Evolutionary conservation across 106 monocot species (phyloP), one percentile per base, ranked within the genome.

Genomic region (Ottelia alismoides): DNA sequence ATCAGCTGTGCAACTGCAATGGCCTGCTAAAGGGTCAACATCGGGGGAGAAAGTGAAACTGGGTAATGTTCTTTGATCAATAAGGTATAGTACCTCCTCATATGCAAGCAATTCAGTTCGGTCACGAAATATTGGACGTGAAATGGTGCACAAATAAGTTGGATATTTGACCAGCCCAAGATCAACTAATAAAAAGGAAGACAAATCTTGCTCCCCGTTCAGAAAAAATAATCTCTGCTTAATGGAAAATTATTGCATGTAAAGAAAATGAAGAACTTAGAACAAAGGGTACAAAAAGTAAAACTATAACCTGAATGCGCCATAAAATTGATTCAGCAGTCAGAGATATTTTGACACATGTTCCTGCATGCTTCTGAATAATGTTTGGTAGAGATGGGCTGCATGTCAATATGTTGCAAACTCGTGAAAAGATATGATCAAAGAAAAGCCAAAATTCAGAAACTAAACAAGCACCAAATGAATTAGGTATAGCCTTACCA

Each of bases 141-240:
- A 79, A 50, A 85, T 30, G 27, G 25, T 53, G 65, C 89, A 83
- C 0, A 31, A 55, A 65, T 85, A 98, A 26, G 69, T 65, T 30
- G 96, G 89, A 75, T 82, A 98, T 66, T 82, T 98, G 25, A 89
- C 63, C 32, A 90, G 23, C 30, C 96, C 89, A 49, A 98, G 66
- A 64, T 98, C 85, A 71, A 79, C 79, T 46, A 98, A 73, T 25
- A 98, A 61, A 63, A 89, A 90, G 26, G 85, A 43, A 20, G 98
- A 82, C 50, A 98, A 77, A 65, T 98, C 90, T 66, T 98, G 98
- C 61, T 90, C 85, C 27, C 98, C 79, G 51, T 85, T 90, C 3
- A 98, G 85, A 65, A 90, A 98, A 77, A 98, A 98, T 7, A 98
- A 74, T 23, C 90, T 82, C 98, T 90, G 72, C 30, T 50, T 30